Evolutionary conservation across 2,329 filamentous ascomycete genomes (phyloP).

Genomic region (Cordyceps pruinosa): DNA sequence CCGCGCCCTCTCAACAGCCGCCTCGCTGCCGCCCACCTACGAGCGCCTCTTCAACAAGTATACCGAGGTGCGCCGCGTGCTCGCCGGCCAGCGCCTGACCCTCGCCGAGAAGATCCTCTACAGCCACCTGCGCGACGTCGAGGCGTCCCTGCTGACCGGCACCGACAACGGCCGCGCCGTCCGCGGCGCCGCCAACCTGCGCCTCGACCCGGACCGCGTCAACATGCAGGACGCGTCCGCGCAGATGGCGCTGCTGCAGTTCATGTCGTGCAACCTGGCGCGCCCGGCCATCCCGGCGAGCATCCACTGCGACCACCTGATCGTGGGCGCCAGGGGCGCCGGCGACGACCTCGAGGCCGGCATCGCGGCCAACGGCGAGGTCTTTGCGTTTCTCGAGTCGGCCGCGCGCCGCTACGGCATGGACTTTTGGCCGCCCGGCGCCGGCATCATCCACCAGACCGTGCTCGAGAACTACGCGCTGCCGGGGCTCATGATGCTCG

Average conservation of each 20-base stretch:
- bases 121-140: slow-evolving; percentile 82
- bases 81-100: slow-evolving; percentile 64
- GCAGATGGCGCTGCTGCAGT: slow-evolving; percentile 96
- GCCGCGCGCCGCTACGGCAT: slow-evolving; percentile 87
- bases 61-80: slow-evolving; percentile 63
- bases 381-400: slow-evolving; percentile 94
- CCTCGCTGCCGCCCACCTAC: slow-evolving; percentile 62
- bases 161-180: slow-evolving; percentile 81
- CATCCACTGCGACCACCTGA: slow-evolving; percentile 98
- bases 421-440: slow-evolving; percentile 91
- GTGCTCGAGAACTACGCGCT: slow-evolving; percentile 96
- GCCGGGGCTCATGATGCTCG: slow-evolving; percentile 98
- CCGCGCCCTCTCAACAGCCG: slow-evolving; percentile 33
- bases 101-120: slow-evolving; percentile 98
- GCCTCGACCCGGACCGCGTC: slow-evolving; percentile 93
- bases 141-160: slow-evolving; percentile 76
- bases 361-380: slow-evolving; percentile 88
- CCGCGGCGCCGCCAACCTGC: slow-evolving; percentile 83
- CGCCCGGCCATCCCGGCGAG: slow-evolving; percentile 90
- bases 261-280: slow-evolving; percentile 92
- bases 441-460: slow-evolving; percentile 95
- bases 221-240: slow-evolving; percentile 99
- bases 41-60: slow-evolving; percentile 73
- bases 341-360: slow-evolving; percentile 77
- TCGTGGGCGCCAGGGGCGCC: slow-evolving; percentile 88